Conservation (phyloP, 768 basidiomycete genomes). For the Russula foetens region DNA sequence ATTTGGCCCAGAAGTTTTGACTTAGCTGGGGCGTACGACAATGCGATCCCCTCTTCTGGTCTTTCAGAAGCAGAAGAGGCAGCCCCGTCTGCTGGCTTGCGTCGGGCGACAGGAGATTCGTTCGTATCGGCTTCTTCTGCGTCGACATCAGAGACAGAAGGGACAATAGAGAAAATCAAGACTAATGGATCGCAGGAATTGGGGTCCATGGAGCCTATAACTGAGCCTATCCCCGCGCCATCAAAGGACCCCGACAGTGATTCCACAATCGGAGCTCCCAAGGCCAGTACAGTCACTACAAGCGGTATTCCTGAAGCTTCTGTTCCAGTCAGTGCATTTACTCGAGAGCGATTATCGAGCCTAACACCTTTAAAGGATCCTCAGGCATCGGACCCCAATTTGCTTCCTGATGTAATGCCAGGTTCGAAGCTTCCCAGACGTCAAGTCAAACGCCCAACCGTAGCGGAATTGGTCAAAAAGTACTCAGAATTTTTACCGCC, state of each 20-base stretch:
- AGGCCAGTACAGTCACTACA: slow-evolving; percentile 11
- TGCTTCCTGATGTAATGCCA: slow-evolving; percentile 24
- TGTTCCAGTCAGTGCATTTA: slow-evolving; percentile 17
- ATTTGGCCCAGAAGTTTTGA: slow-evolving; percentile 66
- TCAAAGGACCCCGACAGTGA: slow-evolving; percentile 62
- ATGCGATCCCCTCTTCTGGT: slow-evolving; percentile 49
- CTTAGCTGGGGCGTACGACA: slow-evolving; percentile 43
- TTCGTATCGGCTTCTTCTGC: slow-evolving; percentile 51
- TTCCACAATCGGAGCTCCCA: slow-evolving; percentile 68
- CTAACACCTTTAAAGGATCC: slow-evolving; percentile 6
- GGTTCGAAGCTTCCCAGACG: slow-evolving; percentile 60
- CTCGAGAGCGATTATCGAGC: background rate
- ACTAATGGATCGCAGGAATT: slow-evolving; percentile 16
- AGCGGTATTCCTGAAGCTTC: background rate
- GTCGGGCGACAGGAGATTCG: slow-evolving; percentile 46
- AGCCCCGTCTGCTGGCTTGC: slow-evolving; percentile 30
- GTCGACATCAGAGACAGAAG: slow-evolving; percentile 61
- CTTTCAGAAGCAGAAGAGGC: slow-evolving; percentile 72
- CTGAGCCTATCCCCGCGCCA: slow-evolving; percentile 8
- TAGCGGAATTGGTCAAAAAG: slow-evolving; percentile 79
- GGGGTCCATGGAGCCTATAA: background rate
- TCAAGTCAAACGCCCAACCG: slow-evolving; percentile 46
- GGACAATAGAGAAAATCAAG: slow-evolving; percentile 23
- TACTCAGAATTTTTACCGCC: slow-evolving; percentile 74
- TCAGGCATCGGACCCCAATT: slow-evolving; percentile 2